Percentiles rank a stretch among this genome's conserved stretches.
Evolutionary conservation across 73 alveolate genomes (phyloP).

Genomic region (Blepharisma stoltei): DNA sequence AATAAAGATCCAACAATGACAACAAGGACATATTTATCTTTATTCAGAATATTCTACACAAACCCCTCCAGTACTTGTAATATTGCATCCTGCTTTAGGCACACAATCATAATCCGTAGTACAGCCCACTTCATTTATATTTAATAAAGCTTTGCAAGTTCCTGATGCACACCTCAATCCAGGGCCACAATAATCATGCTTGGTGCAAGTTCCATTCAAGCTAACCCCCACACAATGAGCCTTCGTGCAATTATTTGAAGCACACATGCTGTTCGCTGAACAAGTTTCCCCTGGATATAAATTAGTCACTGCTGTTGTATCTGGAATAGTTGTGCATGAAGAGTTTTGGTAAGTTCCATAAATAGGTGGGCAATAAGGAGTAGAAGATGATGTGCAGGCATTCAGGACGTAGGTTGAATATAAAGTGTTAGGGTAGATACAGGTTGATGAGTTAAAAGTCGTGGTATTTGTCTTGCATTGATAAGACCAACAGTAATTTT

Average conservation of each 20-base stretch:
- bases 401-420: slow-evolving; percentile 14
- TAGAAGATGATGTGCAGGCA: background rate
- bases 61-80: background rate
- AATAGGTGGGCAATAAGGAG: too few relatives aligned
- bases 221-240: background rate
- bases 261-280: background rate
- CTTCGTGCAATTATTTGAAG: background rate
- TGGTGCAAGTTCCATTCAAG: slow-evolving; percentile 4
- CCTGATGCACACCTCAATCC: background rate
- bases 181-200: background rate
- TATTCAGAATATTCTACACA: too few relatives aligned
- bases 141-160: background rate
- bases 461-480: slow-evolving; percentile 5
- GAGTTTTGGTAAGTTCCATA: too few relatives aligned
- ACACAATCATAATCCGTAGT: slow-evolving; percentile 13
- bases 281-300: slow-evolving; percentile 29
- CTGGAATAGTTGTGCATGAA: too few relatives aligned
- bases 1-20: too few relatives aligned
- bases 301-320: too few relatives aligned
- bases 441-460: background rate
- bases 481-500: slow-evolving; percentile 3
- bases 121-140: background rate
- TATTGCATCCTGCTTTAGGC: background rate
- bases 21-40: too few relatives aligned
- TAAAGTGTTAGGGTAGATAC: slow-evolving; percentile 11